Base-by-base conservation (phyloP, 331 rosid species). In the Quercus phellos region DNA sequence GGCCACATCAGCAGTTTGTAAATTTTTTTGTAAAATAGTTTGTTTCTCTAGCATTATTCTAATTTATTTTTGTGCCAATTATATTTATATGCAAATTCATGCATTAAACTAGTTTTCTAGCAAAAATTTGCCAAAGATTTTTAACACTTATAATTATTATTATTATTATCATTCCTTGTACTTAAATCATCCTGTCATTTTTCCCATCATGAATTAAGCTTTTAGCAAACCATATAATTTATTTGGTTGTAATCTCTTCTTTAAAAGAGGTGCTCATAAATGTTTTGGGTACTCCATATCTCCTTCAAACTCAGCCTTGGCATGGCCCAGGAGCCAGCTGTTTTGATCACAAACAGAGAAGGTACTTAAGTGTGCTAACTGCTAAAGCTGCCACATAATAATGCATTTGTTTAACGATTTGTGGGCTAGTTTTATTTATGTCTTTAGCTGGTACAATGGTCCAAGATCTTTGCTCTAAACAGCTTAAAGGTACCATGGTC, bases 341-440 rank as follows among this genome's bases (percentile, higher is more conserved):
- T 79, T 79, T 74, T 43, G 84, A 78, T 74, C 46, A 75, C 77
- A 83, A 46, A 29, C 12, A 34, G 69, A 80, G 61, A 81, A 55
- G 75, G 73, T 51, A 24, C 58, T 56, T 53, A 64, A 75, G 79
- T 78, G 85, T 70, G 87, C 60, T 34, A 78, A 82, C 84, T 70
- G 88, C 60, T 27, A 79, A 82, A 83, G 89, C 85, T 73, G 79
- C 86, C 77, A n/a, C 77, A 53, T 53, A 42, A 75, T 63, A 72
- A 72, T 83, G 78, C 74, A 84, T 68, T 70, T 78, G 75, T 78
- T 10, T 75, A 54, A 72, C 58, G 67, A 51, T 82, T 77, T 82
- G 77, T 43, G 84, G 84, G 88, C 78, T 79, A 89, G 78, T 84
- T 72, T 76, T 79, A 89, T 79, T 84, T 72, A 80, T 88, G 82